Conservation (phyloP, 495 filamentous ascomycete species). For the Bacidia rubella region DNA sequence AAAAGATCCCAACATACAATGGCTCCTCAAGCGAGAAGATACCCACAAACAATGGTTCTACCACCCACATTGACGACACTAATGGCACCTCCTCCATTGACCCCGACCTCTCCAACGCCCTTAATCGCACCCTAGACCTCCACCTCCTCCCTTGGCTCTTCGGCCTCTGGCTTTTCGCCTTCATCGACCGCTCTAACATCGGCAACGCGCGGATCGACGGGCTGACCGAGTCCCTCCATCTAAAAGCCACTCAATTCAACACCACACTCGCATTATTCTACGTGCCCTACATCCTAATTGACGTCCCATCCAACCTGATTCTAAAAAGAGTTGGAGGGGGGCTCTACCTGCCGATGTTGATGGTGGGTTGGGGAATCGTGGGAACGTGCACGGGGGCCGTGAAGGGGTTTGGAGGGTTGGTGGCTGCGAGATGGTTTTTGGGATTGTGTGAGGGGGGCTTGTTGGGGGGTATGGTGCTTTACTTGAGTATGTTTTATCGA, state of each 20-base stretch:
- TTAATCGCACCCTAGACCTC: slow-evolving; percentile 21
- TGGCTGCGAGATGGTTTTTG: slow-evolving; percentile 29
- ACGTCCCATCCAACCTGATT: slow-evolving; percentile 33
- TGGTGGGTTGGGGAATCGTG: slow-evolving; percentile 35
- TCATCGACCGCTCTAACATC: slow-evolving; percentile 41
- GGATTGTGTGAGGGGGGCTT: slow-evolving; percentile 35
- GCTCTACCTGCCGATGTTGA: slow-evolving; percentile 6
- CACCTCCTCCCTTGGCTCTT: slow-evolving; percentile 32
- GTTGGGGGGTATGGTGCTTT: slow-evolving; percentile 39
- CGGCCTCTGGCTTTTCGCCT: slow-evolving; percentile 32
- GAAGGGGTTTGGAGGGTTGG: slow-evolving; percentile 28
- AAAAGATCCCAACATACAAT: too few species aligned
- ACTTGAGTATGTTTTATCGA: slow-evolving; percentile 36
- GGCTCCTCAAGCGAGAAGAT: too few species aligned
- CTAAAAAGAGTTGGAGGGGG: slow-evolving; percentile 27
- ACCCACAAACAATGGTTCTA: too few species aligned
- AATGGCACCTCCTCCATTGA: slow-evolving; percentile 7
- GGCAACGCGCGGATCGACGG: slow-evolving; percentile 36
- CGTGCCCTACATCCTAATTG: slow-evolving; percentile 36
- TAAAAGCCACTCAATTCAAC: slow-evolving; percentile 31
- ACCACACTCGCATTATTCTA: slow-evolving; percentile 36
- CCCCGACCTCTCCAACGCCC: slow-evolving; percentile 19
- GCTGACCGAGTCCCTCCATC: slow-evolving; percentile 27
- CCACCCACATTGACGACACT: background rate
- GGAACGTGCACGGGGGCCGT: slow-evolving; percentile 39